phyloP scores from a whole-genome alignment of 176 grass and related monocot genomes.

The Dendrocalamus sinicus region DNA sequence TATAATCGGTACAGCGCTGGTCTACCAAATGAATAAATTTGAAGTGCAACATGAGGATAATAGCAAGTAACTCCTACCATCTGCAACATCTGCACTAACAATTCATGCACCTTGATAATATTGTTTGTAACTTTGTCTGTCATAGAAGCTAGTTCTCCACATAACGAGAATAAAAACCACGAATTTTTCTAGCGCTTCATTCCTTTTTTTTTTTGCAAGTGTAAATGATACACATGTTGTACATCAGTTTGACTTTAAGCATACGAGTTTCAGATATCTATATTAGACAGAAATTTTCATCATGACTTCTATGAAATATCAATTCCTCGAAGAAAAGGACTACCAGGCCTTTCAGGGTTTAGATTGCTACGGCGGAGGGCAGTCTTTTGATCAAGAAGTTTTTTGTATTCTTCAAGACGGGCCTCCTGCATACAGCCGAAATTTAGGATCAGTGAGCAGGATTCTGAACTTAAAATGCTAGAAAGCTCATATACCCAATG shows the following conservation, averaged over 20 bases:
- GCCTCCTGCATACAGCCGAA: constrained; percentile 67
- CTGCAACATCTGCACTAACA: constrained; percentile 21
- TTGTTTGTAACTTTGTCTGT: background rate
- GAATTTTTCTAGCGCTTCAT: constrained; percentile 14
- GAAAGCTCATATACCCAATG: constrained; percentile 2
- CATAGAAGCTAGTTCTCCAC: constrained; percentile 7
- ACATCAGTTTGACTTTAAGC: constrained; percentile 23
- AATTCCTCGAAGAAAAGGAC: background rate
- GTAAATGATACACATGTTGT: background rate
- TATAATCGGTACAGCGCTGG: background rate
- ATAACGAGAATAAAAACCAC: constrained; percentile 25
- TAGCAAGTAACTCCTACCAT: background rate
- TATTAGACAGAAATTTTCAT: constrained; percentile 17
- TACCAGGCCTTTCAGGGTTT: constrained; percentile 97
- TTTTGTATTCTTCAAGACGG: constrained; percentile 83
- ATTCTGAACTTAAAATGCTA: background rate
- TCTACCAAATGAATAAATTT: constrained; percentile 11
- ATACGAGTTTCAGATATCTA: background rate
- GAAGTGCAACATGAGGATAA: constrained; percentile 4
- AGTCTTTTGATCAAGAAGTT: constrained; percentile 72
- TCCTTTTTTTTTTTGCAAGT: constrained; percentile 18
- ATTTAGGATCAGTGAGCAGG: background rate
- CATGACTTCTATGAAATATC: constrained; percentile 21
- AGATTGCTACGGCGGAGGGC: constrained; percentile 79
- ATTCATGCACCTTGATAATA: constrained; percentile 7